These are phyloP conservation scores for Aspergillus versicolor DNA, from an alignment of 2,329 filamentous ascomycete species.

Conservation along the genomic window DNA sequence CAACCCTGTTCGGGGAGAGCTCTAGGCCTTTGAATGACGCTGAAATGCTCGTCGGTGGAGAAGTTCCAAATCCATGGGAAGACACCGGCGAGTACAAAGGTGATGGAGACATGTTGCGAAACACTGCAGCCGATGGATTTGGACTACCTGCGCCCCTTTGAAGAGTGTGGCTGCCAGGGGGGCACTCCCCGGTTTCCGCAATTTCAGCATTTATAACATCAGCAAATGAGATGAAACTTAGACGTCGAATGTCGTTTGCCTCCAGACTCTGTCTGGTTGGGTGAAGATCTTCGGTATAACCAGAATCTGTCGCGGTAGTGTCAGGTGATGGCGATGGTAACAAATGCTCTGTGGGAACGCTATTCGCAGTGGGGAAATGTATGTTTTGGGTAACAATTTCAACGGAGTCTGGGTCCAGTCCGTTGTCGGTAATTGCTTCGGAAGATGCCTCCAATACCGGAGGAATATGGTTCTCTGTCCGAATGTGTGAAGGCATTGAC, in stretches of 20 bases:
- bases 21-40: constrained; percentile 48
- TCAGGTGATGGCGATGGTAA: constrained; percentile 43
- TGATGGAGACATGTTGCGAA: constrained; percentile 62
- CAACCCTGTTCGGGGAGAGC: constrained; percentile 60
- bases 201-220: constrained; percentile 80
- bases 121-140: constrained; percentile 44
- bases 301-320: constrained; percentile 56
- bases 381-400: constrained; percentile 87
- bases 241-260: constrained; percentile 71
- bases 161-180: constrained; percentile 67
- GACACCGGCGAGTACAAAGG: constrained; percentile 77
- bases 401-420: constrained; percentile 81
- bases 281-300: constrained; percentile 48
- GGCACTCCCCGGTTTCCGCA: constrained; percentile 43
- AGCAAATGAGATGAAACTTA: constrained; percentile 96
- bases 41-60: constrained; percentile 73
- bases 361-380: constrained; percentile 74
- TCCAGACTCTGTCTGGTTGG: constrained; percentile 79
- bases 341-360: constrained; percentile 51
- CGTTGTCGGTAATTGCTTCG: constrained; percentile 78
- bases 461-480: constrained; percentile 91
- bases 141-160: constrained; percentile 35
- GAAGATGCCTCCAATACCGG: constrained; percentile 88
- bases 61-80: constrained; percentile 66
- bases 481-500: constrained; percentile 89